Conservation (phyloP, 306 rosid genomes). For the Quercus rubra region DNA sequence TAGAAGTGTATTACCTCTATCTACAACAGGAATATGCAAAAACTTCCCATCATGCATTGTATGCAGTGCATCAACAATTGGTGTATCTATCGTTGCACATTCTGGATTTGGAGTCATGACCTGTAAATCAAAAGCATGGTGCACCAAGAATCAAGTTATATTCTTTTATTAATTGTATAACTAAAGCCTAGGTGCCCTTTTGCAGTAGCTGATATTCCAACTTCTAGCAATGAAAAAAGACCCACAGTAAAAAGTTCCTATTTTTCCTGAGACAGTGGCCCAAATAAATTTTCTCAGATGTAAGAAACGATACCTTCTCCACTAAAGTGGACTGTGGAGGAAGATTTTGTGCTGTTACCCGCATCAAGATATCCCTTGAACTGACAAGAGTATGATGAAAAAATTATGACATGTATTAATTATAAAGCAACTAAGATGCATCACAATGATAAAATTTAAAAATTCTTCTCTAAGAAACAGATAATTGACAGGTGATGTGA, state of each 20-base stretch:
- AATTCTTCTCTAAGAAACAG: not conserved
- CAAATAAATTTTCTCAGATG: slow-evolving; percentile 2
- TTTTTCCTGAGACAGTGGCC: not conserved
- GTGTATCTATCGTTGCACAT: slow-evolving; percentile 75
- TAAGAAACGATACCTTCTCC: slow-evolving; percentile 64
- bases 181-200: not conserved
- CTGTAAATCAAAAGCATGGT: slow-evolving; percentile 34
- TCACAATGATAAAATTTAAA: not conserved
- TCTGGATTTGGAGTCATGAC: slow-evolving; percentile 97
- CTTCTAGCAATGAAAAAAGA: slow-evolving; percentile 17
- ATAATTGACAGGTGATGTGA: not conserved
- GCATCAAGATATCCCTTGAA: slow-evolving; percentile 92
- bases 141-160: not conserved
- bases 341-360: slow-evolving; percentile 77
- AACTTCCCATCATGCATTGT: slow-evolving; percentile 91
- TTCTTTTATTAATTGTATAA: not conserved
- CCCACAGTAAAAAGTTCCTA: not conserved
- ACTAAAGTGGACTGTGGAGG: slow-evolving; percentile 71
- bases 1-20: slow-evolving; percentile 55
- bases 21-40: slow-evolving; percentile 85
- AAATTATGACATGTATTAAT: slow-evolving; percentile 8
- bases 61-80: slow-evolving; percentile 95
- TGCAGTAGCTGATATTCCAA: slow-evolving; percentile 11
- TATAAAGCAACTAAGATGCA: not conserved
- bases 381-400: slow-evolving; percentile 39